These are phyloP conservation scores for Pyrenophora graminea DNA, from an alignment of 2,329 filamentous ascomycete species.

Conservation along the genomic window DNA sequence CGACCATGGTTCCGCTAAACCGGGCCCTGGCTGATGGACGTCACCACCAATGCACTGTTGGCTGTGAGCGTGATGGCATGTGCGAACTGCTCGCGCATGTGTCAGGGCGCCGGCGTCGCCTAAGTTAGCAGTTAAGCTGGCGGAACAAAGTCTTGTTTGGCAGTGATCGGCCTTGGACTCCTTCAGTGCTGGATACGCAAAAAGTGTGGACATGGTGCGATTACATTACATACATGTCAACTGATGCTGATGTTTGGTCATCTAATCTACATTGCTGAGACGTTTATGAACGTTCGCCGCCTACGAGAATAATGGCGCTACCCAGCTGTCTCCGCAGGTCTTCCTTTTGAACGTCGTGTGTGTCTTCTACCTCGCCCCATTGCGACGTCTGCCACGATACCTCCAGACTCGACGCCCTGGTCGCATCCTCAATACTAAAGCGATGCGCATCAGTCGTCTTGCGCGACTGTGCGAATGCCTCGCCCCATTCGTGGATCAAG, in stretches of 20 bases:
- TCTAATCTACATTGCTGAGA: neutral
- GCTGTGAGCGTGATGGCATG: too few species aligned
- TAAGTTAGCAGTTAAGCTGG: neutral
- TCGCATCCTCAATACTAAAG: conserved; percentile 84
- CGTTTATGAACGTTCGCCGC: conserved; percentile 19
- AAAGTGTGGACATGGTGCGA: too few species aligned
- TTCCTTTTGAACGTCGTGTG: conserved; percentile 93
- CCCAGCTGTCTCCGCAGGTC: conserved; percentile 87
- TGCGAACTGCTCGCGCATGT: conserved; percentile 3
- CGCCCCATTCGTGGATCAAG: conserved; percentile 85
- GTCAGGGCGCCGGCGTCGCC: neutral
- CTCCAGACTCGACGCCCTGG: conserved; percentile 77
- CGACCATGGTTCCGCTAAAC: conserved; percentile 2
- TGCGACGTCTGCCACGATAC: conserved; percentile 85
- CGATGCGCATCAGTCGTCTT: conserved; percentile 43
- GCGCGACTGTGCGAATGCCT: conserved; percentile 64
- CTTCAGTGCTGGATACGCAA: too few species aligned
- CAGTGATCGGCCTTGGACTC: too few species aligned
- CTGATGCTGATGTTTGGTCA: too few species aligned
- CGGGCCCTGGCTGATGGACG: neutral
- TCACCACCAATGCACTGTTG: too few species aligned
- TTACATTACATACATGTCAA: too few species aligned
- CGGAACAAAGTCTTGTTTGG: too few species aligned
- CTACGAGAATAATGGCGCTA: conserved; percentile 80
- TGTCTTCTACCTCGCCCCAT: conserved; percentile 98